Percentiles rank a stretch among this genome's conserved stretches.
phyloP scores from a whole-genome alignment of 225 moss, liverwort and hornwort genomes.

The Thuidium tamariscinum region DNA sequence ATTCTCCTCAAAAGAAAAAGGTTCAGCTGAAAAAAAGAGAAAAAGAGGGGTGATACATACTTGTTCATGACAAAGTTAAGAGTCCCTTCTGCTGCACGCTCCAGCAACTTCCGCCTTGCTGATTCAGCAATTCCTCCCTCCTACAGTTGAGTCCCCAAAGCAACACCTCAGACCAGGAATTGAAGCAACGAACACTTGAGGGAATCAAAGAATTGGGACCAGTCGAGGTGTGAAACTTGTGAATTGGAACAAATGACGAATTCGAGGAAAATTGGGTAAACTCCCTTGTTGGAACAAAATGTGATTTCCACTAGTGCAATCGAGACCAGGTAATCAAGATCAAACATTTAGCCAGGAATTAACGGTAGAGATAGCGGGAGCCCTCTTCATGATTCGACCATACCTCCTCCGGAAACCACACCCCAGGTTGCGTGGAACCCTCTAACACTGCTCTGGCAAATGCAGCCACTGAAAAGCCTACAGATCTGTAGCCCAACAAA shows the following conservation, averaged over 20 bases:
- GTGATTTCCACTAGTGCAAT: not conserved
- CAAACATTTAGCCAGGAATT: not conserved
- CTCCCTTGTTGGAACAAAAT: not conserved
- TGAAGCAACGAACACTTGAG: not conserved
- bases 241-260: not conserved
- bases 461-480: constrained; percentile 60
- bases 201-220: not conserved
- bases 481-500: constrained; percentile 21
- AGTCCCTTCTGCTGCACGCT: constrained; percentile 60
- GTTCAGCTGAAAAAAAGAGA: not conserved
- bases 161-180: not conserved
- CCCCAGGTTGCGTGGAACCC: constrained; percentile 68
- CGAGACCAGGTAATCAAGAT: not conserved
- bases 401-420: constrained; percentile 90
- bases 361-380: not conserved
- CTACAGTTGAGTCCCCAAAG: not conserved
- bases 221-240: not conserved
- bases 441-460: constrained; percentile 74
- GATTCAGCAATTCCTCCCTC: constrained; percentile 47
- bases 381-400: not conserved
- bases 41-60: not conserved
- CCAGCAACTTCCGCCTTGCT: constrained; percentile 45
- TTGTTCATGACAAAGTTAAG: constrained; percentile 75
- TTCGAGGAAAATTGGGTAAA: not conserved
- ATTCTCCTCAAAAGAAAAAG: not conserved